A percentile compares a stretch with the other conserved stretches of the same genome.
These are phyloP conservation scores for Pulveroboletus sp. DNA, from an alignment of 768 basidiomycete genomes.

Conservation along the genomic window DNA sequence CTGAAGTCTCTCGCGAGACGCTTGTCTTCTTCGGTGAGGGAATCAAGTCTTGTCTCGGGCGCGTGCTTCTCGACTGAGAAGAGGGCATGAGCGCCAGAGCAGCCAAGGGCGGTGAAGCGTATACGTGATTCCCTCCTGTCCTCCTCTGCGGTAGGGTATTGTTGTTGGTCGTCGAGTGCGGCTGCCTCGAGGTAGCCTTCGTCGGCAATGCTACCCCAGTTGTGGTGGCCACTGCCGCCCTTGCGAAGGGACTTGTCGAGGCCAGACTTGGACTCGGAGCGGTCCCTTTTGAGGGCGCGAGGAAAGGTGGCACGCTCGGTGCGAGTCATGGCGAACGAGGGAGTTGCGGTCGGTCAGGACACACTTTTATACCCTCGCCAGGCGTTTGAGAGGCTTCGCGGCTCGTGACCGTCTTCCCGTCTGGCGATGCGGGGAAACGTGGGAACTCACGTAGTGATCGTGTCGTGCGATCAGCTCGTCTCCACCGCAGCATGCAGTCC, in stretches of 20 bases:
- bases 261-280: conserved; percentile 75
- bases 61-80: conserved; percentile 23
- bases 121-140: conserved; percentile 20
- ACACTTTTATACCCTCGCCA: conserved; percentile 20
- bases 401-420: no score
- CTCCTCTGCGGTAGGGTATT: conserved; percentile 37
- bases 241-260: conserved; percentile 69
- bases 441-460: conserved; percentile 14
- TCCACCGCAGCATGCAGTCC: conserved; percentile 3
- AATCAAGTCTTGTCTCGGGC: conserved; percentile 37
- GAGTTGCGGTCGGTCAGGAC: background rate
- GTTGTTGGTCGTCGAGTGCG: conserved; percentile 54
- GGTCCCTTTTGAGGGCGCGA: conserved; percentile 69
- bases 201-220: conserved; percentile 74
- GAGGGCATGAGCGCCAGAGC: conserved; percentile 5
- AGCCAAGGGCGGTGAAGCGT: conserved; percentile 1
- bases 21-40: conserved; percentile 59
- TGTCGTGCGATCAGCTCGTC: conserved; percentile 8
- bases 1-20: conserved; percentile 62
- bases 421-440: conserved; percentile 23
- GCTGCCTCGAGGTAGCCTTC: conserved; percentile 58
- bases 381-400: background rate
- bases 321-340: conserved; percentile 59
- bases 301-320: conserved; percentile 70
- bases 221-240: conserved; percentile 75